A percentile compares a stretch with the other conserved stretches of the same genome.
phyloP scores from a whole-genome alignment of 306 rosid species.

The Inga leiocalycina region DNA sequence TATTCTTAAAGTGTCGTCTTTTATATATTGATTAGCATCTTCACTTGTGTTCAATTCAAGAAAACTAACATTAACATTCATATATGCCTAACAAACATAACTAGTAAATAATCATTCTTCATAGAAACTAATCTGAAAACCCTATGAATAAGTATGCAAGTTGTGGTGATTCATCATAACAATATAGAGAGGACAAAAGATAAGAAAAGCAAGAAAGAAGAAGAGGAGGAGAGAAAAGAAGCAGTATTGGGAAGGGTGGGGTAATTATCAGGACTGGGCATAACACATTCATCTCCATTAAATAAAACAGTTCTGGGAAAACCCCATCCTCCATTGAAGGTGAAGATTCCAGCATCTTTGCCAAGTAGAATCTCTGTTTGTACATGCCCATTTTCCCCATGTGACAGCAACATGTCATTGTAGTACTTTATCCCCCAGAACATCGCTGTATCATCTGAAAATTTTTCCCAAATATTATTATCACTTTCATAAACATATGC shows the following conservation, averaged over 20 bases:
- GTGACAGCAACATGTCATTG: conserved; percentile 67
- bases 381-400: conserved; percentile 62
- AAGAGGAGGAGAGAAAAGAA: conserved; percentile 2
- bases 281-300: conserved; percentile 80
- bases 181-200: conserved; percentile 26
- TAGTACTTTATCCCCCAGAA: conserved; percentile 75
- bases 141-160: not conserved
- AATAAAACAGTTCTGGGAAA: conserved; percentile 77
- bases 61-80: not conserved
- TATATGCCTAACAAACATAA: not conserved
- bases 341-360: conserved; percentile 62
- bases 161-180: not conserved
- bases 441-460: conserved; percentile 79
- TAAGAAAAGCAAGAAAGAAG: conserved; percentile 23
- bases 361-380: conserved; percentile 73
- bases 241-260: conserved; percentile 65
- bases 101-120: not conserved
- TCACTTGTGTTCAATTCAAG: not conserved
- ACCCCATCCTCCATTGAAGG: conserved; percentile 76
- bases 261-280: conserved; percentile 75
- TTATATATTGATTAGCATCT: not conserved
- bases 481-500: not conserved
- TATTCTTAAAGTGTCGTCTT: not conserved
- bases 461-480: not conserved
- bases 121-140: not conserved